Evolutionary conservation across 306 rosid genomes (phyloP), one percentile per base, ranked within the genome.

Genomic region (Dalbergia oliveri): DNA sequence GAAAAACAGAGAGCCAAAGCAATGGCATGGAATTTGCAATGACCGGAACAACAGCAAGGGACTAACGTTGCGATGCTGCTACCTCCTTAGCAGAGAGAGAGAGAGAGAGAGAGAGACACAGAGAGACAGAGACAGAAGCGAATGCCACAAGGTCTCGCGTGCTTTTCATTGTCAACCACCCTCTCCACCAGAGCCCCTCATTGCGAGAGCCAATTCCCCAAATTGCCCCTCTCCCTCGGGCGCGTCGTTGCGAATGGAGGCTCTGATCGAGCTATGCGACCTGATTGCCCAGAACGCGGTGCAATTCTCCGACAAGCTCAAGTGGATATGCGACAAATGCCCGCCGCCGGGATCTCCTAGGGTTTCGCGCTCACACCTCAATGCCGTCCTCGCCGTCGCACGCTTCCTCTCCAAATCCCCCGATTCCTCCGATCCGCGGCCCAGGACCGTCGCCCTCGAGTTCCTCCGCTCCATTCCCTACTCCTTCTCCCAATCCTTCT

Each of bases 251-350:
- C 9, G 18, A 95, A 95, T 95, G 99, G 99, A 93, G 76, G 97
- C 99, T 18, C 80, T 95, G 87, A 88, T 85, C 80, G 96, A 95
- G 91, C 92, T 95, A 60, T 93, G 97, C 87, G 99, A 95, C 87
- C 88, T 95, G 77, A 90, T 95, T 73, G 97, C 96, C 44, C 88
- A 80, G 86, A 92, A 90, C 35, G 98, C 99, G 54, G 44, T 57
- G 21, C 92, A 87, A 84, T 90, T 95, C 79, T 2, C 92, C n/a
- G 94, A 91, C 11, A 95, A 93, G 73, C 88, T 95, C 2, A 82
- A 92, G 0, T 93, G 99, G 99, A 86, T 95, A 78, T 93, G 97
- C 78, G 82, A 84, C 83, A 86, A 94, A 81, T 93, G 97, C 43
- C 98, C 99, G 0, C 86, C 91, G 44, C 88, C 97, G 56, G 93